Conservation (phyloP, 805 yeast genomes). For the Cyberlindnera americana region DNA sequence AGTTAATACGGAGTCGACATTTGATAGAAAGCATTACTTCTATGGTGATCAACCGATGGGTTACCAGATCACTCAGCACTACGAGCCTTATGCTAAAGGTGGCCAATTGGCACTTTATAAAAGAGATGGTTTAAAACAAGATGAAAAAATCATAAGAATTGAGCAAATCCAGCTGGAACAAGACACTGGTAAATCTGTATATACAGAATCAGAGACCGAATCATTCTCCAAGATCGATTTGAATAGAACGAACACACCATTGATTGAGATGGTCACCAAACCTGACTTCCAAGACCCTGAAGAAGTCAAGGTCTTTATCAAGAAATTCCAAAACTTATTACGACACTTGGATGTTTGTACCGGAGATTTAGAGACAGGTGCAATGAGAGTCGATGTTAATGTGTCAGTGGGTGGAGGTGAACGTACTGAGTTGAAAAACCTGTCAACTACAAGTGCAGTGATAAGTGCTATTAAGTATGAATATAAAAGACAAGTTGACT, state of each 20-base stretch:
- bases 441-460: constrained; percentile 81
- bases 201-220: constrained; percentile 36
- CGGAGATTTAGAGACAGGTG: constrained; percentile 92
- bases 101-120: constrained; percentile 54
- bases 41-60: constrained; percentile 97
- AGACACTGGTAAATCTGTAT: constrained; percentile 83
- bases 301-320: constrained; percentile 74
- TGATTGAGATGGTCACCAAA: constrained; percentile 86
- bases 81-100: constrained; percentile 67
- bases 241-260: constrained; percentile 81
- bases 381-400: constrained; percentile 93
- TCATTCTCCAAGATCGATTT: constrained; percentile 56
- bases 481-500: constrained; percentile 60
- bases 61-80: constrained; percentile 91
- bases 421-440: constrained; percentile 85
- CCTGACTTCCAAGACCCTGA: constrained; percentile 74
- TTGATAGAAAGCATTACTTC: constrained; percentile 94
- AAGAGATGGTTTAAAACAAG: constrained; percentile 50
- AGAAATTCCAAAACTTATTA: constrained; percentile 72
- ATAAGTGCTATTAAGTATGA: constrained; percentile 72
- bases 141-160: constrained; percentile 50
- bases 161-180: constrained; percentile 90
- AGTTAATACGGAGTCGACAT: constrained; percentile 55
- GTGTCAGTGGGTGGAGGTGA: constrained; percentile 70
- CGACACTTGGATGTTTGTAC: constrained; percentile 69